Base-by-base conservation (phyloP, 495 filamentous ascomycete species). In the Aspergillus heteromorphus region DNA sequence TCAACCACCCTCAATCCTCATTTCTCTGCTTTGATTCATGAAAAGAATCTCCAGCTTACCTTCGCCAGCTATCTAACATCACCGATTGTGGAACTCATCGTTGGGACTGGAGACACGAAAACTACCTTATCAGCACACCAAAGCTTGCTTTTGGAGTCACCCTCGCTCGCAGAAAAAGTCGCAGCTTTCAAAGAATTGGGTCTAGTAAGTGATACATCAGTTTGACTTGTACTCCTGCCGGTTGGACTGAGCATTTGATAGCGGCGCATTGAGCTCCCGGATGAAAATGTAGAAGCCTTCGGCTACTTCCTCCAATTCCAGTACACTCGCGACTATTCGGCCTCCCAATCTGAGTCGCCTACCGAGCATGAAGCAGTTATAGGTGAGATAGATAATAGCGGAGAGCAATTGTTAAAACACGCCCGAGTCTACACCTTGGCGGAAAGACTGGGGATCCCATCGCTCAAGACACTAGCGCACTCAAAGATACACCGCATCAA, bases 241-340 rank as follows among this genome's bases (percentile, higher is more conserved):
- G n/a, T n/a, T n/a, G n/a, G n/a, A n/a, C n/a, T n/a, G n/a, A n/a
- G n/a, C 29, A 38, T 14, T 54, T 40, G 9, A 73, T 56, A 82
- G 67, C 84, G 83, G 50, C 74, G 80, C 48, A 84, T 96, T 59
- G 71, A 85, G 34, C 85, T 96, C 30, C 66, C 78, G 0, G 73
- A 78, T 57, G 87, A 90, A 56, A 81, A 92, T 60, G 71, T 93
- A 23, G 87, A 91, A 55, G 88, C 92, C 30, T 85, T 92, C 53
- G 84, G 88, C 29, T 91, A 84, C 71, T 91, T 95, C 63, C 82
- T 97, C 61, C 87, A 96, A 73, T 97, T 86, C 71, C 83, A 95
- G 27, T 97, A 97, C 72, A 95, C 89, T 1, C 83, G 82, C 67
- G 89, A 97, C 67, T 96, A 96, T 78, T 90, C 89, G 67, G 86